Percentiles rank a stretch among this genome's conserved stretches.
phyloP scores from a whole-genome alignment of 768 basidiomycete species.

The Mycena galopus region DNA sequence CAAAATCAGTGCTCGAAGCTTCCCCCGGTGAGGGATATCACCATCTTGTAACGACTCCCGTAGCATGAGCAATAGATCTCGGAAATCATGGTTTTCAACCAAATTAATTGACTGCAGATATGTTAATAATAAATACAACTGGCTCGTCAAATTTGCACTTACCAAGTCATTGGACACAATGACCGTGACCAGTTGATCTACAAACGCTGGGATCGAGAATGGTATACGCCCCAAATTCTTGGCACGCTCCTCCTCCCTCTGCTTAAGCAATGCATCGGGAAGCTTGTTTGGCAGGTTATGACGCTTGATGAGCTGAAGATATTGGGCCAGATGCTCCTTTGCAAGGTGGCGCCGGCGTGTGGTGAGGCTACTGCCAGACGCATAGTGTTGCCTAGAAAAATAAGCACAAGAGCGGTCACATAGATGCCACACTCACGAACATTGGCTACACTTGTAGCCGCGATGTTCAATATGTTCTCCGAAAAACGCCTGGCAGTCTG shows the following conservation, averaged over 20 bases:
- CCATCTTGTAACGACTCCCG: slow-evolving; percentile 1
- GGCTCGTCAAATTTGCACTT: not conserved
- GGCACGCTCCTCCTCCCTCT: not conserved
- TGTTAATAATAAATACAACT: not conserved
- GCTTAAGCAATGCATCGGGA: not conserved
- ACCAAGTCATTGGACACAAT: not conserved
- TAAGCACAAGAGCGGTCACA: not conserved
- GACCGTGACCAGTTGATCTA: not conserved
- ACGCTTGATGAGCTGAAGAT: not conserved
- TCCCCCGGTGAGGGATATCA: slow-evolving; percentile 2
- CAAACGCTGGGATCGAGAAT: not conserved
- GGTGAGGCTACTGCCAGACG: not conserved
- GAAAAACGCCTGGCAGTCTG: not conserved
- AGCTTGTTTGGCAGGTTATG: slow-evolving; percentile 8
- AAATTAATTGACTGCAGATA: slow-evolving; percentile 8
- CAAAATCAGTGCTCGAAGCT: not conserved
- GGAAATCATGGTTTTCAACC: slow-evolving; percentile 10
- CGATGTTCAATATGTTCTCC: slow-evolving; percentile 6
- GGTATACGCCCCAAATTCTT: not conserved
- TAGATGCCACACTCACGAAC: not conserved
- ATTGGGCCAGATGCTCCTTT: not conserved
- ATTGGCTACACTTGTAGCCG: not conserved
- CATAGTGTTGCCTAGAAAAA: not conserved
- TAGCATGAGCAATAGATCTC: slow-evolving; percentile 6
- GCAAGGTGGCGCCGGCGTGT: not conserved